phyloP scores from a whole-genome alignment of 2,329 filamentous ascomycete species.

The Cladosporium halotolerans region DNA sequence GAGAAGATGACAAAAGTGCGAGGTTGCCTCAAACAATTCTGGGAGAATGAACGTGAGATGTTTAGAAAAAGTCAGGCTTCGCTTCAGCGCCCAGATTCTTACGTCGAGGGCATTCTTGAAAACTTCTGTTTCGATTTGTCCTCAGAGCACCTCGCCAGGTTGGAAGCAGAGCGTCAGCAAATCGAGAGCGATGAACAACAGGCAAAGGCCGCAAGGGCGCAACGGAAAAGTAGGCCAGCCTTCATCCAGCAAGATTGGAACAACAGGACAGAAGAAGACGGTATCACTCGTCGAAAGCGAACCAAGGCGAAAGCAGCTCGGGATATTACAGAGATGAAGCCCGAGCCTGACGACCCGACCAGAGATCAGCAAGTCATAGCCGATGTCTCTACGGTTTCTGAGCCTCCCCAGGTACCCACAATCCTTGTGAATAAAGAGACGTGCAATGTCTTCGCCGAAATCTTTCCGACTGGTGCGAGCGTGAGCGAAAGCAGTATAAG shows the following conservation, averaged over 20 bases:
- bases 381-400: background rate
- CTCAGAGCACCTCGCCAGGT: background rate
- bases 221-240: background rate
- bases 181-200: background rate
- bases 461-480: background rate
- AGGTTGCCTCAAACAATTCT: background rate
- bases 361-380: background rate
- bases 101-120: no score
- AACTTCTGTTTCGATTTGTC: background rate
- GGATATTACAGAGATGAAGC: no score
- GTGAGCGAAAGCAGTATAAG: constrained; percentile 5
- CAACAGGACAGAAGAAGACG: background rate
- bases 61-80: background rate
- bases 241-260: background rate
- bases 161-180: background rate
- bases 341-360: background rate
- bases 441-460: background rate
- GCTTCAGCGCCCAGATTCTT: background rate
- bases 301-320: background rate
- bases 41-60: background rate
- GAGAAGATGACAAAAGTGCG: background rate
- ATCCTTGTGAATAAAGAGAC: no score
- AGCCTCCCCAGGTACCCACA: background rate
- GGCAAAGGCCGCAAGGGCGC: background rate
- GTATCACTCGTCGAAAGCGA: background rate